phyloP scores from a whole-genome alignment of 345 rosid species.

The Litchi chinensis region DNA sequence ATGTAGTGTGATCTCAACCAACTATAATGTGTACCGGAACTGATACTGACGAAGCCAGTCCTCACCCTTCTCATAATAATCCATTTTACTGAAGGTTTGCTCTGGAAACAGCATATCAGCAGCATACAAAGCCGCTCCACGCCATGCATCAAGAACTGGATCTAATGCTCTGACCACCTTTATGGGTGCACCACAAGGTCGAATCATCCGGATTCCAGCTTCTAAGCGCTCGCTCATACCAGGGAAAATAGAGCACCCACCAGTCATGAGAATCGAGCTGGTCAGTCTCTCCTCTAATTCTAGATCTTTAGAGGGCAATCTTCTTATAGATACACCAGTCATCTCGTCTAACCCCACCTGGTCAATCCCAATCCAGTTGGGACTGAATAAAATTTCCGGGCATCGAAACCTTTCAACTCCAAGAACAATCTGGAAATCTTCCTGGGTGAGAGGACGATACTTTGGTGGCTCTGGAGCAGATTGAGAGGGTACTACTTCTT shows the following conservation, averaged over 20 bases:
- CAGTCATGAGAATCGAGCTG: slow-evolving; percentile 72
- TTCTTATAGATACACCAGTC: slow-evolving; percentile 73
- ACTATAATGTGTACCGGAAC: slow-evolving; percentile 52
- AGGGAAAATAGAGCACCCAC: slow-evolving; percentile 73
- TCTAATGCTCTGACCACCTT: slow-evolving; percentile 65
- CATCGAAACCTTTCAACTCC: slow-evolving; percentile 88
- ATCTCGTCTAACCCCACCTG: slow-evolving; percentile 88
- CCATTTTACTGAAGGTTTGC: slow-evolving; percentile 68
- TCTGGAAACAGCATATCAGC: slow-evolving; percentile 50
- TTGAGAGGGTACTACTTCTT: slow-evolving; percentile 54
- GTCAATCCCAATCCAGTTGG: slow-evolving; percentile 85
- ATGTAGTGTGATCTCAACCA: neutral
- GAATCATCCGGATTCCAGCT: slow-evolving; percentile 76
- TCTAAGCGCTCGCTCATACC: slow-evolving; percentile 76
- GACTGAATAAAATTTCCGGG: slow-evolving; percentile 79
- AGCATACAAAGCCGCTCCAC: slow-evolving; percentile 87
- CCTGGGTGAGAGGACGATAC: slow-evolving; percentile 69
- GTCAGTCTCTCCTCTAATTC: slow-evolving; percentile 64
- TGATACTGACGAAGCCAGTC: slow-evolving; percentile 88
- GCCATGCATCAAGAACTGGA: slow-evolving; percentile 94
- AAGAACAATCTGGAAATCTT: slow-evolving; percentile 77
- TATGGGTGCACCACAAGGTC: slow-evolving; percentile 79
- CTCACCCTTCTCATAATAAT: slow-evolving; percentile 88
- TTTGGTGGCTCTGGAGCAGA: slow-evolving; percentile 60
- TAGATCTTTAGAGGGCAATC: slow-evolving; percentile 49